These are phyloP conservation scores for Cladosporium phlei DNA, from an alignment of 2,329 filamentous ascomycete species.

Conservation along the genomic window DNA sequence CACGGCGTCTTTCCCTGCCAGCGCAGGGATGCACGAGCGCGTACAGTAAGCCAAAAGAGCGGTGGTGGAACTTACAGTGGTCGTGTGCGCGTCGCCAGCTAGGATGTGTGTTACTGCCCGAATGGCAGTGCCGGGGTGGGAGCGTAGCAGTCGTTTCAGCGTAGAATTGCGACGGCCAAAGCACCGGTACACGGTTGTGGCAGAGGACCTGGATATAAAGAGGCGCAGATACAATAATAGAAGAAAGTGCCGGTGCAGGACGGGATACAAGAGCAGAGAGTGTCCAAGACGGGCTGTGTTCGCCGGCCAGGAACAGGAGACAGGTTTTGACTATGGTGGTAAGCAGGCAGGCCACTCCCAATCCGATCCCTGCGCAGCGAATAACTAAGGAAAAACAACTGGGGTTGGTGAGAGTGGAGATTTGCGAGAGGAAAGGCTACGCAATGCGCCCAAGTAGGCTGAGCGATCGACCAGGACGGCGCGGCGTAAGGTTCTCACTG, in stretches of 20 bases:
- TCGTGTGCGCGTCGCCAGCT: slow-evolving; percentile 1
- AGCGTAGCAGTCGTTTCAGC: slow-evolving; percentile 13
- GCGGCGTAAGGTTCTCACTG: slow-evolving; percentile 10
- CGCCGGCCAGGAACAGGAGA: slow-evolving; percentile 10
- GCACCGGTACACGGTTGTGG: slow-evolving; percentile 4
- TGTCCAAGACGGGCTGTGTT: slow-evolving; percentile 11
- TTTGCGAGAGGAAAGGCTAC: slow-evolving; percentile 7
- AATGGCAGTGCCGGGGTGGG: too few relatives aligned
- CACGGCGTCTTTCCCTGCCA: slow-evolving; percentile 8
- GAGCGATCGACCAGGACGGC: slow-evolving; percentile 6
- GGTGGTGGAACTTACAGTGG: slow-evolving; percentile 13
- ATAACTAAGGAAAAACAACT: slow-evolving; percentile 3
- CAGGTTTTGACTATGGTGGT: neutral
- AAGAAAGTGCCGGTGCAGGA: too few relatives aligned
- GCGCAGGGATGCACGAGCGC: slow-evolving; percentile 14
- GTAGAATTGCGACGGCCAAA: slow-evolving; percentile 11
- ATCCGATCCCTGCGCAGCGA: slow-evolving; percentile 5
- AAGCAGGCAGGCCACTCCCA: too few relatives aligned
- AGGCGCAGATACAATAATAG: slow-evolving; percentile 8
- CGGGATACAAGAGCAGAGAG: slow-evolving; percentile 1
- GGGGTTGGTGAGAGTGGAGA: slow-evolving; percentile 8
- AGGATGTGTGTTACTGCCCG: too few relatives aligned
- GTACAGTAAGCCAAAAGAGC: slow-evolving; percentile 4
- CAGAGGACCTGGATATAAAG: too few relatives aligned
- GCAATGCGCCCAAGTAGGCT: slow-evolving; percentile 7